Evolutionary conservation across 306 rosid genomes (phyloP).

Genomic region (Rosa lucieae): DNA sequence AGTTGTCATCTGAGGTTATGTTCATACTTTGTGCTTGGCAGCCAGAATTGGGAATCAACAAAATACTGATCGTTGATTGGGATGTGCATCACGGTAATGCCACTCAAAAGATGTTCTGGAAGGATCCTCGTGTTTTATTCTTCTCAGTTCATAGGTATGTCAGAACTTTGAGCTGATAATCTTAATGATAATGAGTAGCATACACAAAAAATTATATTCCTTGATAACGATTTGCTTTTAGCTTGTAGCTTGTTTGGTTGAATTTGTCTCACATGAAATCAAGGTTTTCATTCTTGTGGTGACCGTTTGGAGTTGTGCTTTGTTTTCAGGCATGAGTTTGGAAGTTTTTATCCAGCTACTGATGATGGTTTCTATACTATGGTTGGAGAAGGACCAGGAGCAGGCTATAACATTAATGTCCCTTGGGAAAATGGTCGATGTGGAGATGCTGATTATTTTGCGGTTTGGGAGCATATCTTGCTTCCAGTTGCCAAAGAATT

Average conservation of each 20-base stretch:
- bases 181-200: neutral
- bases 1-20: conserved; percentile 19
- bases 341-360: conserved; percentile 76
- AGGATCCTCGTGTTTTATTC: conserved; percentile 80
- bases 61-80: conserved; percentile 92
- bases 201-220: neutral
- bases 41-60: conserved; percentile 77
- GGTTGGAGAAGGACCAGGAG: conserved; percentile 85
- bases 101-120: conserved; percentile 89
- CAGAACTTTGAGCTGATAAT: neutral
- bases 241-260: conserved; percentile 22
- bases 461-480: conserved; percentile 93
- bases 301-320: conserved; percentile 22
- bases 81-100: conserved; percentile 99
- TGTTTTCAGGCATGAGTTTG: conserved; percentile 79
- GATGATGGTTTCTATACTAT: conserved; percentile 70
- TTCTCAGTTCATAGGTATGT: conserved; percentile 95
- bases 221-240: neutral
- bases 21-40: conserved; percentile 42
- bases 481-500: conserved; percentile 84
- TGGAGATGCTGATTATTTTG: conserved; percentile 93
- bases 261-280: conserved; percentile 15
- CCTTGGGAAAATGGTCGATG: conserved; percentile 95
- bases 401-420: conserved; percentile 86
- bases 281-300: conserved; percentile 22